Evolutionary conservation across 495 filamentous ascomycete species (phyloP), one percentile per base, ranked within the genome.

Genomic region (Bathelium albidoporum): DNA sequence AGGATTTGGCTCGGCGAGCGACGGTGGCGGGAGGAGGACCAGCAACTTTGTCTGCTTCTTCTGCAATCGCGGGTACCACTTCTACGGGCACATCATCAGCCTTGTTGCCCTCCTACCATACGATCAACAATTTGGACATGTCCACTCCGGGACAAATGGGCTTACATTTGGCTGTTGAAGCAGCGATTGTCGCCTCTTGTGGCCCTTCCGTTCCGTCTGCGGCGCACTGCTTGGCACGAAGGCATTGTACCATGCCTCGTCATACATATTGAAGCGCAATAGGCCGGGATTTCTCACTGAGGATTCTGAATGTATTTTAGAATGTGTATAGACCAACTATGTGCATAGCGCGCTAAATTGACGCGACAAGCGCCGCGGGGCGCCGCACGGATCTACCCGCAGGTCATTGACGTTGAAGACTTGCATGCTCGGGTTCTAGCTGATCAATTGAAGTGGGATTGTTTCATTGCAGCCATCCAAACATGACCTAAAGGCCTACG

Each of bases 101-200:
- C 64, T 74, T 73, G 60, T 68, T 68, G 34, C 69, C 73, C 70
- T 80, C 73, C 73, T 76, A 64, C 64, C 65, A 22, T 52, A 70
- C 74, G 64, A 82, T 77, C 76, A 73, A 67, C 68, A 61, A 64
- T 61, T 65, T 52, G 32, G 59, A 63, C 66, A 59, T 64, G 70
- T 67, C 63, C 59, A 63, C 62, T 66, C 62, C 34, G 62, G 63
- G 63, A 53, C 61, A 31, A 43, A n/a, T 55, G 59, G 64, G 73
- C 84, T 77, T 73, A 90, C 87, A 78, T 82, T 84, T 61, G 87
- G 81, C 69, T 83, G 86, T 70, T 89, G 81, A 36, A 91, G 78
- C 52, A 89, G 77, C 41, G 87, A 87, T 64, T 83, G 78, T 69
- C 77, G 81, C 59, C 87, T 80, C 39, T 77, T 79, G 65, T 86